Base-by-base conservation (phyloP, 768 basidiomycete species). In the Fistulinella prunicolor region DNA sequence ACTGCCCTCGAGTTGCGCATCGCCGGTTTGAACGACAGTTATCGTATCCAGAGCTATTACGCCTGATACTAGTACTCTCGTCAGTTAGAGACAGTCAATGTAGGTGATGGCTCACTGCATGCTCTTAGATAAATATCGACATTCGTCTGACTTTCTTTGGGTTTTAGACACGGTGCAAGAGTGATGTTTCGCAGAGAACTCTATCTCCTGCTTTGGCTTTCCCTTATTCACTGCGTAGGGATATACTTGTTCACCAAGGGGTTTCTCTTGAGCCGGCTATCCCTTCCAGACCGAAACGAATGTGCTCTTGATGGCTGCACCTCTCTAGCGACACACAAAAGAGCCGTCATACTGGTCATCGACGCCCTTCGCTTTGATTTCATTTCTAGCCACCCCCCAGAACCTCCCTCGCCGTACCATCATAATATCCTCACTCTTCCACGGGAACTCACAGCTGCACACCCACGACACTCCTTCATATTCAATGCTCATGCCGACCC, bases 321-420 rank as follows among this genome's bases (percentile, higher is more conserved):
- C 14, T 58, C 55, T 5, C 54, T 68, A 6, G 76, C 83, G 1
- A 89, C 87, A 1, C 89, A 94, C 73, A 77, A 78, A 52, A 83
- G 88, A 55, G 88, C 89, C 6, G 76, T 98, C 22, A 50, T 96
- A 34, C 75, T 99, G 53, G 79, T 98, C 45, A 89, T 99, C 56
- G 96, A 98, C 66, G 79, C 95, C 0, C 75, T 99, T 20, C 86
- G 96, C 3, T 94, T 93, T 60, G 95, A 99, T 69, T 98, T 98
- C 64, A 70, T 98, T 38, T 78, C 90, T 0, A 82, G 86, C 2
- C 62, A 85, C 46, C 82, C 86, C 0, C 60, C 65, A 0, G 59
- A 69, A 16, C 84, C 84, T 3, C 57, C 68, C 0, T 86, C 86
- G 1, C 77, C 79, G 2, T 79, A 82, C 57, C 87, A 93, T 62